phyloP scores from a whole-genome alignment of 345 rosid species.

The Acer negundo region DNA sequence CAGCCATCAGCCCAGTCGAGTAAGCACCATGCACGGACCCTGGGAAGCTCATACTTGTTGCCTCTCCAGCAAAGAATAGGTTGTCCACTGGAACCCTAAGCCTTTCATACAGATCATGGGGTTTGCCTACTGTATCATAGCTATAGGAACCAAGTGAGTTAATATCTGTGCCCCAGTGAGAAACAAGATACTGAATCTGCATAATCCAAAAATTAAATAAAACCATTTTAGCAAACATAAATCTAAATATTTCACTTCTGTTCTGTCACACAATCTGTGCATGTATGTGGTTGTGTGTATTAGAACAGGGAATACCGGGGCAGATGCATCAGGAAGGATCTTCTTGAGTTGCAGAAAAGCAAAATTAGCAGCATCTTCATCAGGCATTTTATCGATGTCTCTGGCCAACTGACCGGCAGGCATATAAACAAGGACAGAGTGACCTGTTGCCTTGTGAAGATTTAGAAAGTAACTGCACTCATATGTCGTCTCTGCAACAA shows the following conservation, averaged over 20 bases:
- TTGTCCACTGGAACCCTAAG: conserved; percentile 88
- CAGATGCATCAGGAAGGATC: conserved; percentile 79
- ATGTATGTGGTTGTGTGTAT: background rate
- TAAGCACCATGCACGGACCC: conserved; percentile 95
- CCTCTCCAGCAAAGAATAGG: conserved; percentile 97
- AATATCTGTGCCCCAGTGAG: conserved; percentile 75
- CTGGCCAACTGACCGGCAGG: conserved; percentile 97
- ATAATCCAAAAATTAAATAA: conserved; percentile 2
- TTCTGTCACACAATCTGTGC: background rate
- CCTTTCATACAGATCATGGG: conserved; percentile 88
- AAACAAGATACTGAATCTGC: conserved; percentile 81
- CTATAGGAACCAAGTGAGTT: conserved; percentile 87
- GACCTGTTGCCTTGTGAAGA: conserved; percentile 96
- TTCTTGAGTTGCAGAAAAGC: conserved; percentile 81
- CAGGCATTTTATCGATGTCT: conserved; percentile 97
- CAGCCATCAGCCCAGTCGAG: conserved; percentile 87
- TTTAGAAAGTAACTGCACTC: conserved; percentile 93
- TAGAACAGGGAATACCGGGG: conserved; percentile 45
- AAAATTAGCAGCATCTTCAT: conserved; percentile 89
- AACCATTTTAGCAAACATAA: background rate
- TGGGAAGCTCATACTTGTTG: conserved; percentile 70
- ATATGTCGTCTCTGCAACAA: conserved; percentile 87
- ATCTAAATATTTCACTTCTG: background rate
- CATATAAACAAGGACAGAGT: conserved; percentile 89
- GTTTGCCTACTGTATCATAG: conserved; percentile 75